phyloP scores from a whole-genome alignment of 495 filamentous ascomycete genomes.

The Penicillium cataractarum region DNA sequence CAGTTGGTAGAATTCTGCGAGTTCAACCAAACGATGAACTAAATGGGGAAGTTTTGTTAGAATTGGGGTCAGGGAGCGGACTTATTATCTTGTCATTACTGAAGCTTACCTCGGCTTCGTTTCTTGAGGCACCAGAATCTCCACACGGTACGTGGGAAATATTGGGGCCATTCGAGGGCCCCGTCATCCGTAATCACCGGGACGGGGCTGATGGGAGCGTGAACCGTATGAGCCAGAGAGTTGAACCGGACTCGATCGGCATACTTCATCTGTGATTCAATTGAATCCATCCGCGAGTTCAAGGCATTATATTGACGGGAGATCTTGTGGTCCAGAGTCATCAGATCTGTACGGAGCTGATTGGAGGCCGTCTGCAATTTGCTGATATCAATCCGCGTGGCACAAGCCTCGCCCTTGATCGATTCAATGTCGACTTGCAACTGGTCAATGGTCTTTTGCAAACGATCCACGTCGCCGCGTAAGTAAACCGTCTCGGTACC shows the following conservation, averaged over 20 bases:
- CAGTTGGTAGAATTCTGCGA: constrained; percentile 49
- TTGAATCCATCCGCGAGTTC: constrained; percentile 22
- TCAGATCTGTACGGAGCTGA: constrained; percentile 43
- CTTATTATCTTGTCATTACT: constrained; percentile 10
- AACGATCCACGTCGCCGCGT: constrained; percentile 43
- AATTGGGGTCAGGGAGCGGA: not conserved
- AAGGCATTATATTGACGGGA: constrained; percentile 33
- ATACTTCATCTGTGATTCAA: constrained; percentile 34
- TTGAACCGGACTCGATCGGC: constrained; percentile 47
- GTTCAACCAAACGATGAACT: constrained; percentile 46
- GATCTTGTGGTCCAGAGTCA: constrained; percentile 40
- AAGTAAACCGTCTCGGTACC: constrained; percentile 44
- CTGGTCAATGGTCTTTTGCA: constrained; percentile 46
- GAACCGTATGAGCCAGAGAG: constrained; percentile 42
- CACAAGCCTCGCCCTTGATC: constrained; percentile 40
- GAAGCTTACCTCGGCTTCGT: constrained; percentile 44
- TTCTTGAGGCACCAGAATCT: constrained; percentile 51
- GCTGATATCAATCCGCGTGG: constrained; percentile 43
- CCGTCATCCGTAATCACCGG: constrained; percentile 42
- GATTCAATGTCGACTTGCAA: constrained; percentile 39
- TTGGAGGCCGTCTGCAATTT: constrained; percentile 41
- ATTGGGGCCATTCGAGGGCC: constrained; percentile 40
- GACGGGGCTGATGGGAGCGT: constrained; percentile 44
- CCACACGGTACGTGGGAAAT: constrained; percentile 48
- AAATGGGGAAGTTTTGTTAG: constrained; percentile 21